Percentiles rank a stretch among this genome's conserved stretches.
Conservation (phyloP, 2,329 filamentous ascomycete genomes). For the Spiromastix sp. region DNA sequence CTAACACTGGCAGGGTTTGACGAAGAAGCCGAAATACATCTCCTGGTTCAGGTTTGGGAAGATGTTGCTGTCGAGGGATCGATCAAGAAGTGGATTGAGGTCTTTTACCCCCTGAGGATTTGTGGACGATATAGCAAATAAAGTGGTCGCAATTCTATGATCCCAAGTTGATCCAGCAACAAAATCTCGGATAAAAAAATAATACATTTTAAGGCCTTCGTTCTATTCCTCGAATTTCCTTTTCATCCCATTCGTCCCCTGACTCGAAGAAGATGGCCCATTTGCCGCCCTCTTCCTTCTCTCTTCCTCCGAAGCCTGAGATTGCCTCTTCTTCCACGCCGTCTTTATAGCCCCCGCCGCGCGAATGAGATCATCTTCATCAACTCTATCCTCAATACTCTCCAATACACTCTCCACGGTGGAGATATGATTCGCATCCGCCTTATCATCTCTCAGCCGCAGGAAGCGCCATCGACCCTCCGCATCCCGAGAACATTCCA, state of each 20-base stretch:
- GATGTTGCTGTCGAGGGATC: too few relatives aligned
- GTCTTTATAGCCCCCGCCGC: slow-evolving; percentile 62
- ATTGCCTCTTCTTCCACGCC: slow-evolving; percentile 61
- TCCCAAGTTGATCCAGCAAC: too few relatives aligned
- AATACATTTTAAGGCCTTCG: not conserved
- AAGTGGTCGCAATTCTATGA: too few relatives aligned
- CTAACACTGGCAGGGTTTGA: too few relatives aligned
- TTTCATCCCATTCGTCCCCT: slow-evolving; percentile 23
- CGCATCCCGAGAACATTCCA: slow-evolving; percentile 79
- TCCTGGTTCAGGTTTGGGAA: too few relatives aligned
- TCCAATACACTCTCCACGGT: slow-evolving; percentile 80
- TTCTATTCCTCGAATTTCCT: slow-evolving; percentile 29
- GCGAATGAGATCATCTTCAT: slow-evolving; percentile 65
- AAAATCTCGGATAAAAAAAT: too few relatives aligned
- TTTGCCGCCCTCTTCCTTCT: slow-evolving; percentile 17
- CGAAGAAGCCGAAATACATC: too few relatives aligned
- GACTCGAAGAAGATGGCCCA: slow-evolving; percentile 9
- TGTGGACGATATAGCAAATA: too few relatives aligned
- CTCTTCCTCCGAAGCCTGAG: slow-evolving; percentile 14
- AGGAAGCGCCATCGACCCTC: slow-evolving; percentile 72
- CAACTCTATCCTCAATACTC: slow-evolving; percentile 79
- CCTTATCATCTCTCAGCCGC: slow-evolving; percentile 86
- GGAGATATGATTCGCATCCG: slow-evolving; percentile 75
- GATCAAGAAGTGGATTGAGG: too few relatives aligned
- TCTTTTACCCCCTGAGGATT: too few relatives aligned